Base-by-base conservation (phyloP, 2,329 filamentous ascomycete genomes). In the Claviceps fusiformis region DNA sequence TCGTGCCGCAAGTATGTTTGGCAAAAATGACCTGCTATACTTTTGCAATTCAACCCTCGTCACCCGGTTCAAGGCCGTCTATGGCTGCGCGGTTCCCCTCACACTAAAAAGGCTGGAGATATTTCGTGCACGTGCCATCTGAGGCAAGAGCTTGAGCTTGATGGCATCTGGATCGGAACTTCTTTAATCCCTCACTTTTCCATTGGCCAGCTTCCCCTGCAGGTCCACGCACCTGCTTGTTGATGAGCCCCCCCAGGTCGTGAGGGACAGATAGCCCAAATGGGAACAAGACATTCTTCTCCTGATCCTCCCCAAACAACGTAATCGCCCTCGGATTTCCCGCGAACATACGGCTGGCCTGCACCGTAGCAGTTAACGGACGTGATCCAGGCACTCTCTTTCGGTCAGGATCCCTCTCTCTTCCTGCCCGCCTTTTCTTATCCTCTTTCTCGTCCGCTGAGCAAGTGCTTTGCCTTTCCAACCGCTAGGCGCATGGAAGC, bases 401-500 rank as follows among this genome's bases (percentile, higher is more conserved):
- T 49, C 54, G 52, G 45, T 45, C 54, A 51, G 58, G 57, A 51
- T 58, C 50, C 58, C 58, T 56, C 59, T 62, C 55, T 41, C 58
- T 63, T 57, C 53, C 58, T 58, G 57, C 53, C 56, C 43, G 49
- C 46, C 50, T 54, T 37, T 61, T 58, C 59, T 57, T 55, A 49
- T 49, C 17, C 53, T 58, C 48, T 27, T 48, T 57, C 50, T 53
- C 54, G 50, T 52, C 46, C 53, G 45, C 27, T 33, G 17, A 41
- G 45, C 35, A 48, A 41, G 50, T 56, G 54, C 57, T 53, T 55
- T 54, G 41, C 59, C 54, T 51, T 53, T 54, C 54, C 59, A 67
- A 63, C 65, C 61, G 64, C 63, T 59, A 60, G 64, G 69, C 68
- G 67, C 67, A 69, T 70, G 67, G 68, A 67, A 71, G 67, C 68